Evolutionary conservation across 2,329 filamentous ascomycete species (phyloP), one percentile per base, ranked within the genome.

Genomic region (Hymenoscyphus occultus): DNA sequence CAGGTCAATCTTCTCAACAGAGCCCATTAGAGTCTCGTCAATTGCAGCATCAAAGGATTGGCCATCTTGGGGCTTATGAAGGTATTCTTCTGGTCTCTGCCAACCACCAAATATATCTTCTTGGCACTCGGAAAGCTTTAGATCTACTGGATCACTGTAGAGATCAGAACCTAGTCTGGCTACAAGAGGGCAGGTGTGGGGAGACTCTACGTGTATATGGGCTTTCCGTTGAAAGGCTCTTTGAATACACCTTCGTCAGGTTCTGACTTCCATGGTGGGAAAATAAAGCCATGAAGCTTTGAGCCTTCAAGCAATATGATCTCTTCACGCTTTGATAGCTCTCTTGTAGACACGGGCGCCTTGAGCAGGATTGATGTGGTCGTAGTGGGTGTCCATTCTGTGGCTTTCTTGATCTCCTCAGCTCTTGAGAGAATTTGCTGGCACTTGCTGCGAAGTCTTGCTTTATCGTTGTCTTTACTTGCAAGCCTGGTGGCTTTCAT

Each of bases 241-340:
- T 81, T 76, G 70, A 97, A 97, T 39, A 90, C 85, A 4, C 82
- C 76, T 0, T 83, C 76, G 3, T 77, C 75, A 0, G 91, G 89
- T 35, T 86, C 80, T 1, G 77, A 77, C n/a, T 84, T 84, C 95
- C 95, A 99, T 0, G 91, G 92, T 12, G 90, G 92, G 70, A 97
- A 98, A 22, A 90, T 83, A 72, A 88, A 90, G 0, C 90, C 92
- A 74, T 97, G 92, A 22, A 99, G 82, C 63, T 87, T 89, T 4
- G 93, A 95, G 3, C 89, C 87, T 73, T 89, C 87, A 1, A 91
- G 80, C 9, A 98, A 77, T 60, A 97, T 87, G 39, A 90, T 88
- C 73, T 93, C 84, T 76, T 97, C 93, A 16, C 83, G 82, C 4
- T 84, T 90, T 2, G 91, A 84, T 14, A 90, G 80, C 64, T 84